Conservation (phyloP, 2,329 filamentous ascomycete genomes). For the Cadophora luteo-olivacea region DNA sequence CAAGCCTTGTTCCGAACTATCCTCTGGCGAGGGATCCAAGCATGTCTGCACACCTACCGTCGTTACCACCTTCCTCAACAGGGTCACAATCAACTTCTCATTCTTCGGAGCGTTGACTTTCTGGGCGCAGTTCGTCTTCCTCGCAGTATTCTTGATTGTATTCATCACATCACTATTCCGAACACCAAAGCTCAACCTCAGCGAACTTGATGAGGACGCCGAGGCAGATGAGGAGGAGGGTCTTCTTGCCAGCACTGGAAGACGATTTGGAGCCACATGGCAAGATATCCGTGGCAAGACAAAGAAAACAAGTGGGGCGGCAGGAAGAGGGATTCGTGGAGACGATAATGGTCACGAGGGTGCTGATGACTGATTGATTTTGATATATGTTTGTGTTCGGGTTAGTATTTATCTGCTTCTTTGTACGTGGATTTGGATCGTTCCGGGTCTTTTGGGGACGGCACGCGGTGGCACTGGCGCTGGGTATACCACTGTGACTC, state of each 20-base stretch:
- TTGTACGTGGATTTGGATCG: constrained; percentile 16
- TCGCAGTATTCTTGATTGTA: constrained; percentile 82
- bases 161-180: constrained; percentile 82
- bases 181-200: constrained; percentile 77
- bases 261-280: constrained; percentile 87
- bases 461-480: constrained; percentile 19
- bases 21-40: constrained; percentile 72
- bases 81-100: constrained; percentile 91
- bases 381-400: not conserved
- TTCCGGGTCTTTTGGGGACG: constrained; percentile 8
- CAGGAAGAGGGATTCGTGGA: constrained; percentile 34
- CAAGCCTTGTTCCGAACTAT: constrained; percentile 80
- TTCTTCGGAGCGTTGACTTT: constrained; percentile 94
- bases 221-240: constrained; percentile 95
- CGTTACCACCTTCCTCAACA: constrained; percentile 91
- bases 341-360: constrained; percentile 36
- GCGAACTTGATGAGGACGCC: constrained; percentile 84
- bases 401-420: not conserved
- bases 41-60: constrained; percentile 90
- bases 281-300: constrained; percentile 73
- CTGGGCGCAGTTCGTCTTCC: constrained; percentile 94
- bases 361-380: constrained; percentile 28
- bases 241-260: constrained; percentile 80
- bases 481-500: constrained; percentile 22
- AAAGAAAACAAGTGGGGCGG: constrained; percentile 31